Evolutionary conservation across 75 land plant genomes (phyloP).

Genomic region (Picea glauca): DNA sequence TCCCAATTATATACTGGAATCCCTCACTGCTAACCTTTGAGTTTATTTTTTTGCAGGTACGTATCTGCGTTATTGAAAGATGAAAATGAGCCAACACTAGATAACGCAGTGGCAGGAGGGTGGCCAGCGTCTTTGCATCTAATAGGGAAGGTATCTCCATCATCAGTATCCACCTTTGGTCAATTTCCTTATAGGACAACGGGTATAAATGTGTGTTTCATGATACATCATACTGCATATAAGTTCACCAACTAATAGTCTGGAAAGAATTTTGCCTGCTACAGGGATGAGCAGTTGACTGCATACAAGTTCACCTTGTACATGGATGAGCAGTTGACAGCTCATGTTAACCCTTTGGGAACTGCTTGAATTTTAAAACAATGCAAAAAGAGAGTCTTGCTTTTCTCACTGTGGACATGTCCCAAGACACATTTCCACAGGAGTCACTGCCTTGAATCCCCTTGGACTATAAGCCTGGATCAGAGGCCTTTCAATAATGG

Average conservation of each 20-base stretch:
- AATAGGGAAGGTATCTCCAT: conserved; percentile 82
- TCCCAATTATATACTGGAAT: not conserved
- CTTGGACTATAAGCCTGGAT: not conserved
- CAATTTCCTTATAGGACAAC: not conserved
- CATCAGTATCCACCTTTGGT: not conserved
- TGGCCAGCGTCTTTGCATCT: conserved; percentile 99
- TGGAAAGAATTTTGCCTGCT: not conserved
- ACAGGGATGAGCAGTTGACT: not conserved
- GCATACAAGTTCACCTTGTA: not conserved
- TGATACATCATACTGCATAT: not conserved
- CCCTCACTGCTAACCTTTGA: not conserved
- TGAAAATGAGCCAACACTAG: conserved; percentile 54
- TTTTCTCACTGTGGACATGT: not conserved
- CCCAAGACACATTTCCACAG: not conserved
- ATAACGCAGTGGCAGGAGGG: conserved; percentile 61
- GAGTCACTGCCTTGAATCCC: not conserved
- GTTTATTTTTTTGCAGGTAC: conserved; percentile 44
- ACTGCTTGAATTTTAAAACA: not conserved
- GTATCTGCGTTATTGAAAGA: conserved; percentile 76
- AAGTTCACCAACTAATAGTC: not conserved
- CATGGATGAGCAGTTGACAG: not conserved
- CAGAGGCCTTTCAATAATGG: not conserved
- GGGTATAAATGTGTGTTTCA: not conserved
- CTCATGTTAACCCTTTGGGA: not conserved
- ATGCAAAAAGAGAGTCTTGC: not conserved